A percentile compares a stretch with the other conserved stretches of the same genome.
Conservation (phyloP, 2,329 filamentous ascomycete species). For the Aspergillus sp. region DNA sequence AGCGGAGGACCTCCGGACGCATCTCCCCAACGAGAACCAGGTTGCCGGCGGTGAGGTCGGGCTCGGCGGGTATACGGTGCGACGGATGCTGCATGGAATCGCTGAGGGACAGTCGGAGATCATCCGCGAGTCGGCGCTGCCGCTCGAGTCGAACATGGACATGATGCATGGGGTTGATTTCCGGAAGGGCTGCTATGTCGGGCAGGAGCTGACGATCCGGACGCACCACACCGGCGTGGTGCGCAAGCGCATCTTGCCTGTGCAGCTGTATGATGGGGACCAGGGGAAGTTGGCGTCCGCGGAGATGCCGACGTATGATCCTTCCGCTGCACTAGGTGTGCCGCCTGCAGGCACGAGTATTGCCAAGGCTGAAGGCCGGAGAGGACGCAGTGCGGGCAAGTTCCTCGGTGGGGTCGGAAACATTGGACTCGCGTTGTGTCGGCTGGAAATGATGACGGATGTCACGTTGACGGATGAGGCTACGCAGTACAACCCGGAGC, state of each 20-base stretch:
- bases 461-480: conserved; percentile 67
- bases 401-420: conserved; percentile 79
- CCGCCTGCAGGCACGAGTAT: conserved; percentile 51
- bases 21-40: conserved; percentile 31
- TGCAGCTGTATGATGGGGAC: conserved; percentile 63
- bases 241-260: conserved; percentile 81
- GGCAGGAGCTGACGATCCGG: conserved; percentile 93
- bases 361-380: conserved; percentile 47
- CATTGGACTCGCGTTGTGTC: conserved; percentile 79
- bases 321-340: conserved; percentile 22
- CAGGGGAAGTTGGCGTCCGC: conserved; percentile 42
- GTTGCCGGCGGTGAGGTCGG: conserved; percentile 48
- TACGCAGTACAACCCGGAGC: conserved; percentile 56
- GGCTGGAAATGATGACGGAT: conserved; percentile 87
- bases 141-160: conserved; percentile 88
- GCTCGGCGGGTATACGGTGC: conserved; percentile 66
- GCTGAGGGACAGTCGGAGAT: conserved; percentile 84
- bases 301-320: conserved; percentile 46
- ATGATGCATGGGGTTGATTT: conserved; percentile 83
- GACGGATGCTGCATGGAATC: conserved; percentile 76
- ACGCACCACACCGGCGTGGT: conserved; percentile 94
- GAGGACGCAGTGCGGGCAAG: conserved; percentile 72
- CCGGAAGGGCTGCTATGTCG: conserved; percentile 93
- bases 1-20: conserved; percentile 29
- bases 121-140: conserved; percentile 65